Percentiles rank a stretch among this genome's conserved stretches.
Conservation (phyloP, 83 land plant species). For the Thuja plicata region DNA sequence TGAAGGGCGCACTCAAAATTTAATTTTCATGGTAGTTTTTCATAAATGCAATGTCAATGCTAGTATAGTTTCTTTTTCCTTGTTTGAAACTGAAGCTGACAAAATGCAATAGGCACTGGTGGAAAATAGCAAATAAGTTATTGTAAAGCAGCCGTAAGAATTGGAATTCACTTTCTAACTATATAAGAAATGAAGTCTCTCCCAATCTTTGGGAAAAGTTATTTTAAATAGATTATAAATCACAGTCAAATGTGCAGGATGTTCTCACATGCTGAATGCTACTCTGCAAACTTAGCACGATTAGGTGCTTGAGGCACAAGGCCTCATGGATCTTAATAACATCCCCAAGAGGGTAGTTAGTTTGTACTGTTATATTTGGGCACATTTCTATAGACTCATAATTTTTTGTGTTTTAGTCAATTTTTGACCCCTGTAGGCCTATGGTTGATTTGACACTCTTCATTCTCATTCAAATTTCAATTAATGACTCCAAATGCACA, state of each 20-base stretch:
- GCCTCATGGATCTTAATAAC: background rate
- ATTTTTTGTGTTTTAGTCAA: background rate
- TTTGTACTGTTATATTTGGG: background rate
- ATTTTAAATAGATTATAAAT: background rate
- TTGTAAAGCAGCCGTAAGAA: background rate
- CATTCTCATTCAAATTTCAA: background rate
- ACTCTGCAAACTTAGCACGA: background rate
- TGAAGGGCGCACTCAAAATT: background rate
- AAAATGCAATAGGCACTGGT: background rate
- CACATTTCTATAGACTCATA: background rate
- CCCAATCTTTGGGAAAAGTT: background rate
- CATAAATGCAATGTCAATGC: background rate
- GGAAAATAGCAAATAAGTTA: background rate
- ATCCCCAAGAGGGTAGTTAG: background rate
- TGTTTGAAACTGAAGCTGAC: background rate
- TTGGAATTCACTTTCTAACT: background rate
- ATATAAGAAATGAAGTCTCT: background rate
- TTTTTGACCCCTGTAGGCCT: background rate
- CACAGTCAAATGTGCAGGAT: background rate
- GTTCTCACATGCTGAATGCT: background rate
- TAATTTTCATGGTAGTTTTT: background rate
- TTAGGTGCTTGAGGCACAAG: background rate
- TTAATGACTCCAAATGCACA: background rate
- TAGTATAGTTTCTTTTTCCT: background rate
- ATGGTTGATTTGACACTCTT: background rate